Percentiles rank a stretch among this genome's conserved stretches.
These are phyloP conservation scores for Persicaria tinctoria DNA, from an alignment of 148 eudicot species.

Conservation along the genomic window DNA sequence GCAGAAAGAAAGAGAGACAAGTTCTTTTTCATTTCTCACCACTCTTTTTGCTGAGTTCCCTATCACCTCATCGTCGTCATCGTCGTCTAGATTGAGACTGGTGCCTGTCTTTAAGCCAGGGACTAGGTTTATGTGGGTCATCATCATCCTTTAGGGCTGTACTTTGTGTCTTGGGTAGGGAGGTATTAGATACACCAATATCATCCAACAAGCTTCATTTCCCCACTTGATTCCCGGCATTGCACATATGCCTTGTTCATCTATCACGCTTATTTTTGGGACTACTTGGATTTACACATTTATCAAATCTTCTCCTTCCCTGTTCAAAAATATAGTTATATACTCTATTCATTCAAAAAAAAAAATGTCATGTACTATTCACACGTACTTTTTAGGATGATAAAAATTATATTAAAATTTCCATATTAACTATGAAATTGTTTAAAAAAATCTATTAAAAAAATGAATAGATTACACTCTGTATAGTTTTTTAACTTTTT, in stretches of 20 bases:
- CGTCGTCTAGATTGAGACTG: not conserved
- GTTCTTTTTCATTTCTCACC: slow-evolving; percentile 2
- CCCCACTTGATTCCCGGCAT: not conserved
- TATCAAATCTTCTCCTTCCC: not conserved
- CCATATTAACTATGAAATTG: too few species aligned
- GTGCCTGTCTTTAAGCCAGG: not conserved
- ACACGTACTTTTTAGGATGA: too few species aligned
- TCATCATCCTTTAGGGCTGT: not conserved
- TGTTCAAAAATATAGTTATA: not conserved
- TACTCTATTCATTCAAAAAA: too few species aligned
- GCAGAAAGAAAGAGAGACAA: not conserved
- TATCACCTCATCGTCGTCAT: not conserved
- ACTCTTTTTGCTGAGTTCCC: slow-evolving; percentile 4
- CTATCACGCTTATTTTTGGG: not conserved
- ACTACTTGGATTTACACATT: not conserved
- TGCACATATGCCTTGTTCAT: slow-evolving; percentile 6
- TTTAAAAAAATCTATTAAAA: too few species aligned
- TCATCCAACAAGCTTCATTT: not conserved
- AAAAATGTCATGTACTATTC: too few species aligned
- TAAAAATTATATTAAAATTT: too few species aligned
- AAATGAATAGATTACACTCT: too few species aligned
- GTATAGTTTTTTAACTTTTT: too few species aligned
- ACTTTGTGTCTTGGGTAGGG: not conserved
- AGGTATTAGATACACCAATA: not conserved
- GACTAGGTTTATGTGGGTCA: not conserved